Percentiles rank a stretch among this genome's conserved stretches.
These are phyloP conservation scores for Udeniomyces megalosporus DNA, from an alignment of 768 basidiomycete genomes.

Conservation along the genomic window DNA sequence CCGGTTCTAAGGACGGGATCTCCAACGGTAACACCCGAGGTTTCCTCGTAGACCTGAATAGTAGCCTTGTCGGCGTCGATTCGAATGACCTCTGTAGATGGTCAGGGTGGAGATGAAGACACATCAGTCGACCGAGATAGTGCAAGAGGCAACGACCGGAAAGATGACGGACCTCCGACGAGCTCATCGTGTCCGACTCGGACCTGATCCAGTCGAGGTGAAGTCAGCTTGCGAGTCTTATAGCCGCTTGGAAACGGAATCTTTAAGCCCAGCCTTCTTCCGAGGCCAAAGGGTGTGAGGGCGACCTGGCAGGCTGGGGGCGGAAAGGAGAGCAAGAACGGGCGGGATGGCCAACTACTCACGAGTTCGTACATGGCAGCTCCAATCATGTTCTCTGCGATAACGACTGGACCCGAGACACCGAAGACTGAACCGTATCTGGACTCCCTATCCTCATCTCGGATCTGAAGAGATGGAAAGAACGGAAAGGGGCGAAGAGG, in stretches of 20 bases:
- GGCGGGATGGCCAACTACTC: not conserved
- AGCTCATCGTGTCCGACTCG: slow-evolving; percentile 97
- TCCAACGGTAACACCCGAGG: slow-evolving; percentile 94
- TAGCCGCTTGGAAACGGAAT: too few species aligned
- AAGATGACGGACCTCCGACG: slow-evolving; percentile 58
- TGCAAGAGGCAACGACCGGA: not conserved
- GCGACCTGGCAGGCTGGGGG: too few species aligned
- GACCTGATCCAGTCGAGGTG: slow-evolving; percentile 24
- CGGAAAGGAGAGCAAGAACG: not conserved
- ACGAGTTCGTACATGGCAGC: slow-evolving; percentile 95
- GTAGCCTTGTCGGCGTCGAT: slow-evolving; percentile 97
- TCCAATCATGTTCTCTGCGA: slow-evolving; percentile 90
- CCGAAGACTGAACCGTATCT: slow-evolving; percentile 37
- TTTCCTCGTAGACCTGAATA: slow-evolving; percentile 99
- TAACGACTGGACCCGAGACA: slow-evolving; percentile 95
- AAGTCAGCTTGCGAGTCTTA: too few species aligned
- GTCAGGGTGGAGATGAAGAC: not conserved
- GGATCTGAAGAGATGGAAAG: slow-evolving; percentile 35
- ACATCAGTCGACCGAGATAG: not conserved
- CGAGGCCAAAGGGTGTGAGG: too few species aligned
- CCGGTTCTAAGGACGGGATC: slow-evolving; percentile 96
- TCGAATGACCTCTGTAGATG: slow-evolving; percentile 83
- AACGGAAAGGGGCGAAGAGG: not conserved
- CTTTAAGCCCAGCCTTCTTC: too few species aligned
- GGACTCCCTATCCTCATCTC: slow-evolving; percentile 77